Evolutionary conservation across 2,329 filamentous ascomycete species (phyloP), one percentile per base, ranked within the genome.

Genomic region (Acrocalymma vagum): DNA sequence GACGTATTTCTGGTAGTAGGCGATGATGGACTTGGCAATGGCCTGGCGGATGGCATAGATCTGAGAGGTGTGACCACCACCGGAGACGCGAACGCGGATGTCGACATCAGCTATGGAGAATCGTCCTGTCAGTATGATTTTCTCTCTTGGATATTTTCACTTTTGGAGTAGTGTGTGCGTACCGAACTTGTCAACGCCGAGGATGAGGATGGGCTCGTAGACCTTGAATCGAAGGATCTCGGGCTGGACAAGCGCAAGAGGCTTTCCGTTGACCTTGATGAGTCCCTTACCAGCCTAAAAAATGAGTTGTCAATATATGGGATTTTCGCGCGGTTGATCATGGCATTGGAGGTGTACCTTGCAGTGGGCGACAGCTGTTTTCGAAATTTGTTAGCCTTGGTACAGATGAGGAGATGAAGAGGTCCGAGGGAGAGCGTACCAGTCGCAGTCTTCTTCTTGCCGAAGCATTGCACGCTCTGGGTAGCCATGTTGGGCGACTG

Each of bases 1-100:
- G 79, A 97, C 90, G 82, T 87, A 99, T 85, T 99, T 96, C 83
- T 96, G 93, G 88, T 96, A 97, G 88, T 96, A 96, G 78, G 91
- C 88, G 72, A 95, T 72, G 75, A 95, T 90, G 70, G 87, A 88
- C 86, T 97, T 99, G 82, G 92, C 86, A 74, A 99, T 97, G 70
- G 94, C 93, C 83, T 99, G 94, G 70, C 94, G 91, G 83, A 97
- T 90, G 75, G 94, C 94, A 80, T 97, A 96, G 79, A 96, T 84
- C 79, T 96, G 92, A 50, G 90, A 95, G 61, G 88, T 92, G 84
- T 97, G 93, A 81, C 93, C 94, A 89, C 94, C 94, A 76, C 94
- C 94, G 71, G 85, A 83, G 71, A 97, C 94, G 72, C 92, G 89
- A 75, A 97, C 90, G 66, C 94, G 89, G 82, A 99, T 96, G 78